phyloP scores from a whole-genome alignment of 2,329 filamentous ascomycete species.

The Aspergillus sergii region DNA sequence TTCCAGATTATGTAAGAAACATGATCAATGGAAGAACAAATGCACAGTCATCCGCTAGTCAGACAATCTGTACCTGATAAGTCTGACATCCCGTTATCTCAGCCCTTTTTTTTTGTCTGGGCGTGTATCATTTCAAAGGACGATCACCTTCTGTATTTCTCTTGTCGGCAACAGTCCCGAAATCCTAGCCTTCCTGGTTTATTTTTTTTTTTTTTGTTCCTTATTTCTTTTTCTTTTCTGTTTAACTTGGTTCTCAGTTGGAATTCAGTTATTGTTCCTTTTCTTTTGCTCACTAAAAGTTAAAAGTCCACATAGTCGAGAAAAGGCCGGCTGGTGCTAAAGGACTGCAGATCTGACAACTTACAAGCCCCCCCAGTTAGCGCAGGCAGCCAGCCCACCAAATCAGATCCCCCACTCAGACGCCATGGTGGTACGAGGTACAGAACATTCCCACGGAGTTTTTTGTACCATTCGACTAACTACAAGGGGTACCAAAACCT shows the following conservation, averaged over 20 bases:
- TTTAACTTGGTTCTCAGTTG: neutral
- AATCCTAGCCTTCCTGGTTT: neutral
- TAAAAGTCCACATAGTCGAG: neutral
- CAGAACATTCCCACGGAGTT: neutral
- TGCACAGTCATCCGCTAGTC: neutral
- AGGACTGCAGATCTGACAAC: constrained; percentile 15
- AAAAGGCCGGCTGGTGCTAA: neutral
- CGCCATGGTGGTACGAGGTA: constrained; percentile 11
- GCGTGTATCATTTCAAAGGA: no score
- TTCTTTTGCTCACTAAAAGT: neutral
- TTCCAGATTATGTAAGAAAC: constrained; percentile 2
- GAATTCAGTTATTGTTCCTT: neutral
- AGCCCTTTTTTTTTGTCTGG: neutral
- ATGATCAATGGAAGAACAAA: neutral
- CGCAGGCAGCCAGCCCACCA: constrained; percentile 1
- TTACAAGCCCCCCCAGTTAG: constrained; percentile 8
- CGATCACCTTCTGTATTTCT: neutral
- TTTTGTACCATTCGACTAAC: neutral
- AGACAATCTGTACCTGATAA: neutral
- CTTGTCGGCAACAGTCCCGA: neutral
- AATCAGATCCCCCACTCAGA: constrained; percentile 1
- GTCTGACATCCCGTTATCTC: neutral
- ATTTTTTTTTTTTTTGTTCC: neutral
- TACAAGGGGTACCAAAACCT: neutral
- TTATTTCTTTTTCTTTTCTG: no score